Evolutionary conservation across 163 green algal genomes (phyloP), one percentile per base, ranked within the genome.

Genomic region (Chlamydomonas reinhardtii): DNA sequence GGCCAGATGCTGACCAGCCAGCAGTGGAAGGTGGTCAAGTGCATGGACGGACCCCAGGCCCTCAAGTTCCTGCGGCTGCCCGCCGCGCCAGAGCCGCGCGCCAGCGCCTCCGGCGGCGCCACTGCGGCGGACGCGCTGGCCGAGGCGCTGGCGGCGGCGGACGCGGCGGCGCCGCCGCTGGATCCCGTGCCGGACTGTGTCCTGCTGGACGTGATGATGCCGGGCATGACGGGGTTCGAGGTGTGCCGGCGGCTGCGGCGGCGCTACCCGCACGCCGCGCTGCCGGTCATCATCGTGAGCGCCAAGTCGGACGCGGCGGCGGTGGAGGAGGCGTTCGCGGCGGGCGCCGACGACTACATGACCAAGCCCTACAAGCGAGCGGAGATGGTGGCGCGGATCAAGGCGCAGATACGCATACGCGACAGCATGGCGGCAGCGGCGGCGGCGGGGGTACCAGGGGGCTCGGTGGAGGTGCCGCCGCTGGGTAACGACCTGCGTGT

Each of bases 181-280:
- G 61, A 35, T 54, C 62, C 79, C 19, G 72, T 93, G 68, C 90
- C 90, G 35, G 87, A 91, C 35, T 66, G 89, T 43, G 80, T 93
- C 37, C 73, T 93, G 32, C 69, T 93, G 62, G 90, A 93, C 79
- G 66, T 91, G 25, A 93, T 93, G 90, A 93, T 93, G 90, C 90
- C 90, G 4, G 90, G 89, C 61, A 91, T 93, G 87, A 89, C 69
- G 56, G 90, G 90, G 4, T 91, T 87, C 43, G 83, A 89, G 29
- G 88, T 91, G 52, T 91, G 88, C 65, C 71, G 74, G 2, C 68
- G 76, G 76, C 70, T 91, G 43, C 88, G 88, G 24, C 34, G 73
- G 54, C 75, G 74, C 69, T 88, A 81, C 73, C 64, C 17, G 61
- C 31, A 48, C 48, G 77, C 87, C n/a, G 69, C 62, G 76, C 83